phyloP scores from a whole-genome alignment of 1,284 basidiomycete genomes.

The Ganoderma meredithae region DNA sequence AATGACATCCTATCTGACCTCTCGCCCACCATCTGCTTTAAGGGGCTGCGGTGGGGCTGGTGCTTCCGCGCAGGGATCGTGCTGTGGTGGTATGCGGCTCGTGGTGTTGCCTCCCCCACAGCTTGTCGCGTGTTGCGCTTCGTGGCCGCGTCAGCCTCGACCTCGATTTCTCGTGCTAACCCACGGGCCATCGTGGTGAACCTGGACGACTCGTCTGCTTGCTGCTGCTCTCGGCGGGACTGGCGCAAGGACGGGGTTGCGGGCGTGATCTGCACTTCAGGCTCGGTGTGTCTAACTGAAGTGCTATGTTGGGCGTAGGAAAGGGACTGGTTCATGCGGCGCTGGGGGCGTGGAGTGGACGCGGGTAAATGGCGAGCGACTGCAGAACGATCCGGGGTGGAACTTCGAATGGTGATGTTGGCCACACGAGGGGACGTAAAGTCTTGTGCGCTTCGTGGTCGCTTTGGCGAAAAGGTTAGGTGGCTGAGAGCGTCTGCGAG shows the following conservation, averaged over 20 bases:
- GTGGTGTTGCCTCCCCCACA: constrained; percentile 31
- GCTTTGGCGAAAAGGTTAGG: constrained; percentile 73
- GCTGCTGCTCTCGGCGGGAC: not conserved
- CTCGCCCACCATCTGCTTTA: constrained; percentile 31
- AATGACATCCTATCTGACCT: constrained; percentile 20
- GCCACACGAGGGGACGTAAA: constrained; percentile 30
- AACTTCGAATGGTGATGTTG: constrained; percentile 28
- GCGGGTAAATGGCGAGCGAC: constrained; percentile 27
- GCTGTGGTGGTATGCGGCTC: constrained; percentile 31
- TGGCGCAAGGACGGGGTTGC: constrained; percentile 56
- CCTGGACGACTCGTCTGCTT: constrained; percentile 46
- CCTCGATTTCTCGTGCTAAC: constrained; percentile 60
- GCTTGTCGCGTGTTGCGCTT: constrained; percentile 15
- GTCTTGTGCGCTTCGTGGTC: constrained; percentile 61
- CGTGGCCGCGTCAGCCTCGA: constrained; percentile 40
- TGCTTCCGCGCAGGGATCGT: constrained; percentile 32
- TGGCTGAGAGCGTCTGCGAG: constrained; percentile 71
- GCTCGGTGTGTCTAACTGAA: constrained; percentile 46
- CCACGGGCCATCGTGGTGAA: constrained; percentile 67
- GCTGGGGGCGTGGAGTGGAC: constrained; percentile 26
- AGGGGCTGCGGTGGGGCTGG: constrained; percentile 31
- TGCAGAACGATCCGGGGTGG: constrained; percentile 27
- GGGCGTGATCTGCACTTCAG: constrained; percentile 60
- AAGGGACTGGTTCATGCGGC: constrained; percentile 30
- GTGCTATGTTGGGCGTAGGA: constrained; percentile 36